Evolutionary conservation across 2,329 filamentous ascomycete genomes (phyloP).

Genomic region (Penicillium sp.): DNA sequence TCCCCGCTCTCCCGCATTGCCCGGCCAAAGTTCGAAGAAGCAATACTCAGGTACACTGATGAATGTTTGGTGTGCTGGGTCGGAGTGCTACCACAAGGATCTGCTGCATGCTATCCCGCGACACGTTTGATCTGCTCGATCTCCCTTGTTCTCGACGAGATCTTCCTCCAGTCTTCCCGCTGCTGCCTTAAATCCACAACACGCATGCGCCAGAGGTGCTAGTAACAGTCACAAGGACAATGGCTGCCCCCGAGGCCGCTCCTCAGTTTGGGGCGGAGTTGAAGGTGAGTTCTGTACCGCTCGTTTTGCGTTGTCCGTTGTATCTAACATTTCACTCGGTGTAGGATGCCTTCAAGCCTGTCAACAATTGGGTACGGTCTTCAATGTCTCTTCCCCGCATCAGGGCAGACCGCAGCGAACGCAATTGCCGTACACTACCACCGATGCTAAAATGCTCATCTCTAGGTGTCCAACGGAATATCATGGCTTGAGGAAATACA

Average conservation of each 20-base stretch:
- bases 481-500: slow-evolving; percentile 96
- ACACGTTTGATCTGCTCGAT: not conserved
- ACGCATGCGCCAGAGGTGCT: slow-evolving; percentile 33
- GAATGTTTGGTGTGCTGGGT: slow-evolving; percentile 1
- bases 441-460: slow-evolving; percentile 20
- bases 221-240: slow-evolving; percentile 45
- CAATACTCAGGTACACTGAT: slow-evolving; percentile 16
- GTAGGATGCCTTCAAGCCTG: slow-evolving; percentile 94
- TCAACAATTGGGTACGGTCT: slow-evolving; percentile 77
- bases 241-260: slow-evolving; percentile 81
- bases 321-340: slow-evolving; percentile 30
- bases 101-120: not conserved
- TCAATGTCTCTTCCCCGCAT: slow-evolving; percentile 20
- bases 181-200: slow-evolving; percentile 13
- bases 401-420: slow-evolving; percentile 8
- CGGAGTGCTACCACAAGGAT: not conserved
- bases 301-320: not conserved
- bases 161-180: not conserved
- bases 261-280: slow-evolving; percentile 92
- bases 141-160: not conserved
- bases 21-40: slow-evolving; percentile 12
- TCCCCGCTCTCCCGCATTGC: slow-evolving; percentile 31
- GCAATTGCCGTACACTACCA: not conserved
- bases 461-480: slow-evolving; percentile 78
- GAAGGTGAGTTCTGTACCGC: slow-evolving; percentile 65